Evolutionary conservation across 2,329 filamentous ascomycete genomes (phyloP), one percentile per base, ranked within the genome.

Genomic region (Fusarium fujikuroi): DNA sequence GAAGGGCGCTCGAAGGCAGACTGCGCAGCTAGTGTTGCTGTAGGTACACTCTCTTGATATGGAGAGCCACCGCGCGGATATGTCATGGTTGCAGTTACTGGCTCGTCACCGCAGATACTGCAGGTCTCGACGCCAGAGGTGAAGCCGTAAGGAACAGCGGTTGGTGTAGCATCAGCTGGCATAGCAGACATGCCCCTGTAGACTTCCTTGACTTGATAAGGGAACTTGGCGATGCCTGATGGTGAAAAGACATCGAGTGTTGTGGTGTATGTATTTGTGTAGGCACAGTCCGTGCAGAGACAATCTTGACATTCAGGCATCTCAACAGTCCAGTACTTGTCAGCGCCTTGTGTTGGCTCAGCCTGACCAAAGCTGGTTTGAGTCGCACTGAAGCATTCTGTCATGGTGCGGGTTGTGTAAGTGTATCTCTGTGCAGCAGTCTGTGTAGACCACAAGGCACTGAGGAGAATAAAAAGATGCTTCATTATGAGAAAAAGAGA

Each of bases 261-360:
- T 46, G 75, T 70, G 40, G 76, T 76, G 54, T 75, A 75, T 60
- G 66, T 63, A 60, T 78, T 71, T 32, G 76, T 78, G 49, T 72
- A 78, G 15, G 68, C 57, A 46, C 76, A 78, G 15, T 58, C 62
- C 11, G 72, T 54, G 54, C 75, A 78, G 14, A 61, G 40, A 61
- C 76, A 78, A 34, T 76, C 71, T 23, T 69, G 62, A 37, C 76
- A 78, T 49, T 78, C 67, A 19, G 76, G 76, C 75, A 78, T 76
- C 19, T 64, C 60, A 67, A 78, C 63, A 15, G 75, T 77, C 66
- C 65, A 77, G 44, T 69, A 71, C 25, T 64, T 68, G 57, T 77
- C 75, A 18, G 57, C 16, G 5, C 76, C 76, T 52, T 75, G 72
- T 9, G 75, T 77, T 5, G 76, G 76, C 18, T 60, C 62, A 16